Base-by-base conservation (phyloP, 257 asterid genomes). In the Knoxia roxburghii region DNA sequence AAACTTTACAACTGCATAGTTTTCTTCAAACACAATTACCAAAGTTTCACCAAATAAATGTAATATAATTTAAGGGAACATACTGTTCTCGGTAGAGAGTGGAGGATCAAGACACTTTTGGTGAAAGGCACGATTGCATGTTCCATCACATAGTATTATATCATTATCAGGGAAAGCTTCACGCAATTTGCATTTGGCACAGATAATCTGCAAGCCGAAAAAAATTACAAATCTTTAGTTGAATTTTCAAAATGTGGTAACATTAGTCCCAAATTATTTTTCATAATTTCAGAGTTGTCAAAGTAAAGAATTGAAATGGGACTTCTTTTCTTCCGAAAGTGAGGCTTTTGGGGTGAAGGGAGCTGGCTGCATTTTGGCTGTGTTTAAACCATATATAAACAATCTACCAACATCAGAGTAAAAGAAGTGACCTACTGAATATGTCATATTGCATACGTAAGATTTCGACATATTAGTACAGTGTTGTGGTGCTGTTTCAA, bases 81-180 rank as follows among this genome's bases (percentile, higher is more conserved):
- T 82, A 94, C 99, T 90, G 74, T 85, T 82, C 81, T 90, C 92
- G 26, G 95, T 85, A 71, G 81, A 65, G 65, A 94, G 61, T 23
- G 99, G 99, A 73, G 97, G 97, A 83, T 94, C 93, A 62, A 94
- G 86, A 79, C 96, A 94, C 71, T 86, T 82, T 73, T 88, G 96
- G 85, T 94, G 99, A 81, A 90, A 94, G 58, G 96, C 96, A 59
- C 96, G 72, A 77, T 86, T 88, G 79, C 99, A 94, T 66, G 99
- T 85, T 75, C 99, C 99, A 69, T 86, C 97, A 76, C 99, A 90
- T 70, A 85, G 90, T 80, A 94, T 90, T 57, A 90, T 90, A 80
- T 90, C 99, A 73, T 94, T 82, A 66, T 94, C 97, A 17, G 87
- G 95, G 75, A 82, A 78, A 67, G 95, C 90, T 70, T 90, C 97